Percentiles rank a stretch among this genome's conserved stretches.
Evolutionary conservation across 108 stramenopile genomes (phyloP).

Genomic region (Cyclotella atomus): DNA sequence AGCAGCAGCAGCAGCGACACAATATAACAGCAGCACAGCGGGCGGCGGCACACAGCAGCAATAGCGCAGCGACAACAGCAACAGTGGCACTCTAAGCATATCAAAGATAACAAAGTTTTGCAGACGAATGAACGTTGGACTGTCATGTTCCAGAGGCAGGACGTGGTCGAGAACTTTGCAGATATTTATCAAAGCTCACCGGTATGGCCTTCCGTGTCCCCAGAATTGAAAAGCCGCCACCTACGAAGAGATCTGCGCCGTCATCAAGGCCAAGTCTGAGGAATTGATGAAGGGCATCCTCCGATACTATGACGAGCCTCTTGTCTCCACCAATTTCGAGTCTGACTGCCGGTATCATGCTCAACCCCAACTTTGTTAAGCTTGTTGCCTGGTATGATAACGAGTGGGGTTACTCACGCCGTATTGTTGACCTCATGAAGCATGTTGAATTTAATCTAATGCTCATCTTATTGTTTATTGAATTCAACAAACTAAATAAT

Average conservation of each 20-base stretch:
- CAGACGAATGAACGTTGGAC: no score
- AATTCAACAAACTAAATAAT: no score
- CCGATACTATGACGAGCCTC: slow-evolving; percentile 98
- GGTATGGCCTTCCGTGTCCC: slow-evolving; percentile 99
- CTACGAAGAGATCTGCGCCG: slow-evolving; percentile 98
- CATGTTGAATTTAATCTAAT: no score
- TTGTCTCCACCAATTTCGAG: slow-evolving; percentile 98
- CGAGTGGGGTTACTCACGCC: slow-evolving; percentile 96
- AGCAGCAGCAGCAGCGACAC: no score
- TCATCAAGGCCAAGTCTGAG: slow-evolving; percentile 90
- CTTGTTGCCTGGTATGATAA: slow-evolving; percentile 98
- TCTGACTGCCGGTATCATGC: slow-evolving; percentile 98
- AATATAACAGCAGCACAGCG: no score
- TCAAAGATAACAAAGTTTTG: no score
- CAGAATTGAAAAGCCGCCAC: slow-evolving; percentile 95
- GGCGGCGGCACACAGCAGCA: no score
- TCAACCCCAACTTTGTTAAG: slow-evolving; percentile 96
- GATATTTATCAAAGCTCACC: slow-evolving; percentile 99
- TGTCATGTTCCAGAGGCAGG: no score
- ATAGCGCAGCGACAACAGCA: no score
- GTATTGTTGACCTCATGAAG: slow-evolving; percentile 97
- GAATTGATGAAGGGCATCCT: slow-evolving; percentile 97
- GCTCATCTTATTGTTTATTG: no score
- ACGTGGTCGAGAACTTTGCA: no score
- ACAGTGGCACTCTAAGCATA: no score